Conservation (phyloP, 768 basidiomycete species). For the Sporobolomyces phaffii region DNA sequence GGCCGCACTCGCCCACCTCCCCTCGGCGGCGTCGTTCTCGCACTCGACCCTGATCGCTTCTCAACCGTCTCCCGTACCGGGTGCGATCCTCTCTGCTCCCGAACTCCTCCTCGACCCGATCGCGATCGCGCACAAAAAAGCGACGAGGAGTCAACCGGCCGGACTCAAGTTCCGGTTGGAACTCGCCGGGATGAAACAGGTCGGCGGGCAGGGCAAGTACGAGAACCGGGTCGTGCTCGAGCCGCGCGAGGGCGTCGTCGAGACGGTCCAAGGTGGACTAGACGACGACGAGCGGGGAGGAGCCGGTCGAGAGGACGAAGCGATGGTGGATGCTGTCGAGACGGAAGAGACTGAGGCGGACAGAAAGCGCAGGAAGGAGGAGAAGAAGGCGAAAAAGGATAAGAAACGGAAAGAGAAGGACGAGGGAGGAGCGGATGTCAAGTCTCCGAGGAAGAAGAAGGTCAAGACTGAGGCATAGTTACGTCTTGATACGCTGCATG, state of each 20-base stretch:
- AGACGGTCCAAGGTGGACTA: not conserved
- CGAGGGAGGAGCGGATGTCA: not conserved
- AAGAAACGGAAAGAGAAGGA: conserved; percentile 13
- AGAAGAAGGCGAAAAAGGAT: conserved; percentile 5
- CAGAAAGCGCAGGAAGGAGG: not conserved
- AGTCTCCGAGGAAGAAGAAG: conserved; percentile 22
- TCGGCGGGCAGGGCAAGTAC: conserved; percentile 20
- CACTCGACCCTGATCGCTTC: conserved; percentile 37
- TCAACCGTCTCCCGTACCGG: conserved; percentile 38
- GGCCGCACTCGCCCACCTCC: conserved; percentile 8
- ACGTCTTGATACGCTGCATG: too few species aligned
- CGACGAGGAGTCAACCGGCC: conserved; percentile 11
- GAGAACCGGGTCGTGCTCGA: not conserved
- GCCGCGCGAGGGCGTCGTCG: not conserved
- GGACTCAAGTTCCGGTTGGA: conserved; percentile 27
- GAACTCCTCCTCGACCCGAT: conserved; percentile 27
- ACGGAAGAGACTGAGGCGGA: not conserved
- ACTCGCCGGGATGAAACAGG: conserved; percentile 8
- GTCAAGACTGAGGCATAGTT: not conserved
- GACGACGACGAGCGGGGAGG: not conserved
- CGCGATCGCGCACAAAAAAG: conserved; percentile 9
- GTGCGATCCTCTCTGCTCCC: conserved; percentile 31
- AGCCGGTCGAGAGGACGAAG: not conserved
- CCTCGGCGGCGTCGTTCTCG: conserved; percentile 13
- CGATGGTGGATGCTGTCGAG: not conserved